Base-by-base conservation (phyloP, 495 filamentous ascomycete genomes). In the Podospora appendiculata region DNA sequence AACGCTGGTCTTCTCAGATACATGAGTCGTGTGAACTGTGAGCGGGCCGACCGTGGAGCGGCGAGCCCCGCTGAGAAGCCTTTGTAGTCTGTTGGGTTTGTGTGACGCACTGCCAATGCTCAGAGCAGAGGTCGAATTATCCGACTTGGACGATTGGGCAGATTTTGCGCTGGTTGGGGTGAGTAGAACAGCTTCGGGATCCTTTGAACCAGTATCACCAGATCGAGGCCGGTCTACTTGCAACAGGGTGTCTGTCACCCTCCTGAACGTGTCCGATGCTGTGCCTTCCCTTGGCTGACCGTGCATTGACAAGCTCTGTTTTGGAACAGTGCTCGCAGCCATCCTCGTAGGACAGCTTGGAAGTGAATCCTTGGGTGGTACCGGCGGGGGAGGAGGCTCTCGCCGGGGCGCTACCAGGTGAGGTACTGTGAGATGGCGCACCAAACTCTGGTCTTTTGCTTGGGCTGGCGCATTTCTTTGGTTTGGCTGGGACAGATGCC, bases 1-100 rank as follows among this genome's bases (percentile, higher is more conserved):
- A 13, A 72, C 48, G 25, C 44, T 53, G 13, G 45, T 36, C 47
- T 70, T 56, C 32, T 67, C 64, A 16, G 51, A 41, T 38, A 56
- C 53, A 32, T 70, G 65, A n/a, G 69, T 66, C 32, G 51, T 45
- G 39, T 67, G 64, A 12, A 59, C 57, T 17, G 60, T 55, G 4
- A 64, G 53, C 7, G 66, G 58, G 1, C 53, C 55, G n/a, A 51
- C 19, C 1, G 45, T 34, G 5, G 60, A 41, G 10, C 59, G 58
- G n/a, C 69, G 63, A 18, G 62, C 51, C 33, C 62, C 59, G 54
- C 69, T 70, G 32, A 77, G 43, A 43, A 77, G 58, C 19, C 71
- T 67, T 33, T 70, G 66, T 5, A 75, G 52, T 47, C 65, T 70
- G 41, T 68, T 63, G 1, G 63, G 61, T 39, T 68, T 69, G 36